Percentiles rank a stretch among this genome's conserved stretches.
Evolutionary conservation across 2,329 filamentous ascomycete genomes (phyloP).

Genomic region (Cordyceps fumosorosea): DNA sequence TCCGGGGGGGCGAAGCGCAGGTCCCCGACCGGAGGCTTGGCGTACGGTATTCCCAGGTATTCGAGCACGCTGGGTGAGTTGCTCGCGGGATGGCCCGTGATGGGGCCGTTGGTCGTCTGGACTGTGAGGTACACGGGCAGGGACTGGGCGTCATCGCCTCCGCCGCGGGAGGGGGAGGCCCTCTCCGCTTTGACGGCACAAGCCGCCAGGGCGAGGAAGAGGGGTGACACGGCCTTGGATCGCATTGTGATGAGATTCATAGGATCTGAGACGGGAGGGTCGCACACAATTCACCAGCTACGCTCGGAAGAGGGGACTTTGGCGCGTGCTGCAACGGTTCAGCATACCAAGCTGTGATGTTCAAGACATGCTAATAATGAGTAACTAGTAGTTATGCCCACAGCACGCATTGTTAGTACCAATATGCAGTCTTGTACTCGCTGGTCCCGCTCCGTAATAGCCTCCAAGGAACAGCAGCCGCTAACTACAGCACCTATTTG

Average conservation of each 20-base stretch:
- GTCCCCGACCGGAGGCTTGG: constrained; percentile 28
- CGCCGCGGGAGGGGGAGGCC: background rate
- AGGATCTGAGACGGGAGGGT: background rate
- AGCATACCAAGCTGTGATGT: background rate
- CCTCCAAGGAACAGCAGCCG: too few species aligned
- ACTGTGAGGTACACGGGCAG: constrained; percentile 21
- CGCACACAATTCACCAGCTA: background rate
- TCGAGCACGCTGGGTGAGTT: constrained; percentile 27
- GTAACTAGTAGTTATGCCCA: too few species aligned
- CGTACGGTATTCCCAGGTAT: constrained; percentile 35
- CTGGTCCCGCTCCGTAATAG: too few species aligned
- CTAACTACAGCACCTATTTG: too few species aligned
- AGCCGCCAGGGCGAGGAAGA: background rate
- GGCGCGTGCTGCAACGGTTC: background rate
- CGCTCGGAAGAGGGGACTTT: background rate
- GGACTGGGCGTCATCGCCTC: background rate
- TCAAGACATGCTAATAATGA: too few species aligned
- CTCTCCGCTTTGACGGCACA: background rate
- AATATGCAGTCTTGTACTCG: too few species aligned
- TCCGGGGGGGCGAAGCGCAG: constrained; percentile 31
- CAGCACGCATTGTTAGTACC: too few species aligned
- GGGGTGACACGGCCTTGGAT: background rate
- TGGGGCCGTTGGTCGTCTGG: constrained; percentile 25
- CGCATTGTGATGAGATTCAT: background rate
- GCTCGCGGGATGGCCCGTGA: constrained; percentile 27